phyloP scores from a whole-genome alignment of 306 rosid species.

The Quercus bicolor region DNA sequence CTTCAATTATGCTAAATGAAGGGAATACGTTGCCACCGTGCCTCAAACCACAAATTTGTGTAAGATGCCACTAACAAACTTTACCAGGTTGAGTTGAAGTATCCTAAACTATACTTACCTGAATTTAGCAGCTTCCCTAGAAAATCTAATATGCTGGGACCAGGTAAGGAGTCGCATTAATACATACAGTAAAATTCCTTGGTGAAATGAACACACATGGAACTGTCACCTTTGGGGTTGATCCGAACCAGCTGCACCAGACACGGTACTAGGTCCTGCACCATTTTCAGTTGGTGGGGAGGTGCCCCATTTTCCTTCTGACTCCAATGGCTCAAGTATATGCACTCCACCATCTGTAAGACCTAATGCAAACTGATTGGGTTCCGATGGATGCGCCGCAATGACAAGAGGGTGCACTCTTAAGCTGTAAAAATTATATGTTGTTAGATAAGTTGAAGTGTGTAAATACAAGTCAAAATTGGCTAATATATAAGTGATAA shows the following conservation, averaged over 20 bases:
- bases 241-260: constrained; percentile 63
- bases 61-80: constrained; percentile 45
- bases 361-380: constrained; percentile 93
- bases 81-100: constrained; percentile 38
- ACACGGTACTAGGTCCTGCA: constrained; percentile 73
- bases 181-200: constrained; percentile 37
- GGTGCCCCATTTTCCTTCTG: constrained; percentile 97
- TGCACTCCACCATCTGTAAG: constrained; percentile 90
- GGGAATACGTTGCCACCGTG: constrained; percentile 24
- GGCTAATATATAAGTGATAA: constrained; percentile 2
- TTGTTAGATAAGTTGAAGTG: constrained; percentile 1
- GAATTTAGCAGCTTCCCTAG: constrained; percentile 55
- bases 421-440: constrained; percentile 46
- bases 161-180: constrained; percentile 44
- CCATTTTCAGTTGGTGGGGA: constrained; percentile 89
- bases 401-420: constrained; percentile 78
- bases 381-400: constrained; percentile 95
- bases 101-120: constrained; percentile 58
- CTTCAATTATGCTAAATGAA: constrained; percentile 33
- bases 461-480: constrained; percentile 1
- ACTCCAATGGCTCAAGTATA: constrained; percentile 86
- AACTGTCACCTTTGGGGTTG: constrained; percentile 73
- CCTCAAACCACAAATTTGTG: constrained; percentile 32
- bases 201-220: constrained; percentile 24
- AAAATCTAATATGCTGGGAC: constrained; percentile 36